Evolutionary conservation across 2,329 filamentous ascomycete genomes (phyloP), one percentile per base, ranked within the genome.

Genomic region (Chaetomium strumarium): DNA sequence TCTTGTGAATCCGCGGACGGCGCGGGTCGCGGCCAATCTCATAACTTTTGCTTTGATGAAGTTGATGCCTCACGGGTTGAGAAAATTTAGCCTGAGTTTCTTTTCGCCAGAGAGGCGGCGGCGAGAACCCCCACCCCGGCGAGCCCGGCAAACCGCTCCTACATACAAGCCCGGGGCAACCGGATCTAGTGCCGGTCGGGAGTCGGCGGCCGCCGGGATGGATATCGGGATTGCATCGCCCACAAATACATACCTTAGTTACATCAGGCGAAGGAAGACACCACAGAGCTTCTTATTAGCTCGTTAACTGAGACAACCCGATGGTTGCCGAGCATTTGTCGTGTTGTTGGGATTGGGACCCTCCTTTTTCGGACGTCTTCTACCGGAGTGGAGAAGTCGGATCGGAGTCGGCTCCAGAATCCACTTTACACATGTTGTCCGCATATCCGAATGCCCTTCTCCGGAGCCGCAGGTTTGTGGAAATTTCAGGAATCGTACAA

Each of bases 401-500:
- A 24, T 24, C 24, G 24, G 24, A 24, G 24, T 24, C 24, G 24
- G 24, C 29, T 43, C 20, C 31, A n/a, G 34, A 36, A 36, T 24
- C 24, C 24, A 24, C 24, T 24, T 24, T 24, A 24, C 24, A 24
- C 24, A 24, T 24, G 24, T 24, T 7, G 24, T 24, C 24, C 24
- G 24, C 24, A 24, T 24, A 24, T 7, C 24, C 24, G 24, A 24
- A 24, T 24, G 24, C 7, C 24, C 7, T 24, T 40, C 42, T 8
- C 33, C 42, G 43, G n/a, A 47, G 34, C 33, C 44, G 45, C 45
- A 40, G 42, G 50, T 50, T 46, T 44, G 50, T 56, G 54, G 50
- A 48, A 24, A 53, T 45, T 34, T 48, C 34, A 39, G 19, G 38
- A 30, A 8, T 37, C 49, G 31, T 24, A 16, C 10, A 8, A 45